These are phyloP conservation scores for Epichloe sibirici DNA, from an alignment of 2,329 filamentous ascomycete species.

Conservation along the genomic window DNA sequence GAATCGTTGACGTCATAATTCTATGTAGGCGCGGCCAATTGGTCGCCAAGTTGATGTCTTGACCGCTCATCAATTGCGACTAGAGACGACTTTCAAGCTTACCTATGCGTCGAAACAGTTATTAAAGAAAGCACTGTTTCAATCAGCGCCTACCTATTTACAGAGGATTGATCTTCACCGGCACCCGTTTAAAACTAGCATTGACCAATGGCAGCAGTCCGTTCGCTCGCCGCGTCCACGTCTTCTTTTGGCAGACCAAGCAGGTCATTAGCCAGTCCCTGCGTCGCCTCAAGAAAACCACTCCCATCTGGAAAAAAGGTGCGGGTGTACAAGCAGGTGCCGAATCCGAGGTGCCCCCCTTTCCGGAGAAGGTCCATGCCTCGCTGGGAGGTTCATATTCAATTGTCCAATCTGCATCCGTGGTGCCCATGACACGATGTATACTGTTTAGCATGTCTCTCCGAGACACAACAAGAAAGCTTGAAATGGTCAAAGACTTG, in stretches of 20 bases:
- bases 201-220: conserved; percentile 31
- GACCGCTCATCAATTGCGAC: background rate
- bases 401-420: conserved; percentile 49
- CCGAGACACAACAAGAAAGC: conserved; percentile 45
- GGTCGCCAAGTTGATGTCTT: background rate
- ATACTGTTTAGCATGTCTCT: conserved; percentile 53
- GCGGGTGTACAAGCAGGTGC: conserved; percentile 40
- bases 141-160: background rate
- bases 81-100: background rate
- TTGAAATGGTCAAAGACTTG: conserved; percentile 37
- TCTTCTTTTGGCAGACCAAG: conserved; percentile 47
- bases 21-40: too few relatives aligned
- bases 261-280: conserved; percentile 31
- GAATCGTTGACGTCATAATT: background rate
- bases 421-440: conserved; percentile 43
- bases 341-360: conserved; percentile 31
- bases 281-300: conserved; percentile 29
- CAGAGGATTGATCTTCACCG: background rate
- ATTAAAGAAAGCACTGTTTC: background rate
- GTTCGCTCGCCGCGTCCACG: conserved; percentile 42
- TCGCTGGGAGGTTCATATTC: conserved; percentile 25
- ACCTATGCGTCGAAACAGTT: background rate
- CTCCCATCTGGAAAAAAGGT: conserved; percentile 35
- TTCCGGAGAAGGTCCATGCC: conserved; percentile 31
- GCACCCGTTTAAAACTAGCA: background rate